Percentiles rank a stretch among this genome's conserved stretches.
Conservation (phyloP, 2,329 filamentous ascomycete genomes). For the Colletotrichum euphorbiae region DNA sequence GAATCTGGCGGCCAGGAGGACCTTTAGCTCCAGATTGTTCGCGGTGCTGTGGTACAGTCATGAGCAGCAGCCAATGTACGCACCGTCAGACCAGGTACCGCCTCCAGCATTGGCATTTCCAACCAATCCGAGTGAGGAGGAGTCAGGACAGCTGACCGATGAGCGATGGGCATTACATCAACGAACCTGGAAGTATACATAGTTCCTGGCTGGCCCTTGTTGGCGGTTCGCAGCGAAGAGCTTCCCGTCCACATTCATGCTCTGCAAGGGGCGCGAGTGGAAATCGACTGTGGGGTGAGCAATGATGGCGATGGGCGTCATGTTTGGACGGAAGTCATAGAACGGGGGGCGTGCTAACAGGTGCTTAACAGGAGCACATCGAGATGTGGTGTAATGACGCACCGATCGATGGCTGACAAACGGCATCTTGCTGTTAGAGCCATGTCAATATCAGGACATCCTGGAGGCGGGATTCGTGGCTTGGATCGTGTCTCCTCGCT, state of each 20-base stretch:
- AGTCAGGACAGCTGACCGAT: not conserved
- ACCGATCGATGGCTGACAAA: not conserved
- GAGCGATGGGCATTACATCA: constrained; percentile 23
- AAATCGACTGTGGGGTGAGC: constrained; percentile 8
- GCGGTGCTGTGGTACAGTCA: too few relatives aligned
- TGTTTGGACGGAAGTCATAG: constrained; percentile 2
- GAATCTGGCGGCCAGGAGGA: constrained; percentile 1
- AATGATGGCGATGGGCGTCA: constrained; percentile 20
- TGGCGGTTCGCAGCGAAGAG: not conserved
- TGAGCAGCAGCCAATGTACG: not conserved
- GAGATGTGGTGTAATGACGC: not conserved
- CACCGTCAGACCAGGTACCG: not conserved
- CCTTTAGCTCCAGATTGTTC: constrained; percentile 9
- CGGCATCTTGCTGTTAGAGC: not conserved
- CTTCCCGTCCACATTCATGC: not conserved
- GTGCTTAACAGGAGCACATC: constrained; percentile 9
- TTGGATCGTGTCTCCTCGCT: constrained; percentile 12
- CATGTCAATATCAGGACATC: constrained; percentile 4
- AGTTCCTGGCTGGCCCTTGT: constrained; percentile 11
- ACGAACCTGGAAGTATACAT: not conserved
- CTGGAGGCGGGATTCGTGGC: not conserved
- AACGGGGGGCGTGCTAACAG: not conserved
- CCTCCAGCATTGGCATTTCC: not conserved
- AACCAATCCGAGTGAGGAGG: constrained; percentile 17
- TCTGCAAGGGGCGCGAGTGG: constrained; percentile 1